Evolutionary conservation across 345 rosid species (phyloP), one percentile per base, ranked within the genome.

Genomic region (Eucalyptus microcorys): DNA sequence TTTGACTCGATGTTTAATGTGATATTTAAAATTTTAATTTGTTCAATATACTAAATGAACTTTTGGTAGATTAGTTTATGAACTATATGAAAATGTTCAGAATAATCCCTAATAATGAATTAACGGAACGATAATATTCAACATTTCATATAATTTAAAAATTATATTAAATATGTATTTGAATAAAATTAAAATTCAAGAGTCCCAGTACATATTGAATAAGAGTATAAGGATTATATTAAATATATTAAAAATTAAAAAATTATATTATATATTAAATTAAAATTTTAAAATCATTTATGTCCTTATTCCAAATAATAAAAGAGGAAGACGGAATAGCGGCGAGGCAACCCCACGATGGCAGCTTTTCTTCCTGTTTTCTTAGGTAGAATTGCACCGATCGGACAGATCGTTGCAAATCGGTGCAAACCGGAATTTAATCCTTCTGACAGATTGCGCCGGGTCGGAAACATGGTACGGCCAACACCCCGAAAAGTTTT

Each of bases 21-120:
- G 15, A 13, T 27, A 10, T 10, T 6, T 6, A 59, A 27, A 26
- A 0, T 27, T 61, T 61, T 61, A 6, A 30, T 61, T 12, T 27
- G 3, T 27, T 61, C 0, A 6, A 30, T 1, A 2, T 55, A 1
- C 1, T 22, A 1, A 3, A 1, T 10, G 6, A 1, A 55, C 30
- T 55, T 55, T 55, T 55, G 30, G 1, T 24, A 10, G 4, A 55
- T 55, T 24, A 2, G 0, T 55, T 24, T 9, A 24, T 55, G 30
- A 2, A 55, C 0, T 55, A 24, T 4, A 24, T 55, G 6, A 55
- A 24, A 55, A 55, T 55, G 2, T 55, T 55, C 0, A 10, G 0
- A 55, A 55, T 55, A 22, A 55, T 24, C 13, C 1, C 2, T 52
- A 21, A 52, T 8, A 52, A 7, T 52, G 4, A 52, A 52, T 7